Base-by-base conservation (phyloP, 2,329 filamentous ascomycete species). In the Penicillium hordei region DNA sequence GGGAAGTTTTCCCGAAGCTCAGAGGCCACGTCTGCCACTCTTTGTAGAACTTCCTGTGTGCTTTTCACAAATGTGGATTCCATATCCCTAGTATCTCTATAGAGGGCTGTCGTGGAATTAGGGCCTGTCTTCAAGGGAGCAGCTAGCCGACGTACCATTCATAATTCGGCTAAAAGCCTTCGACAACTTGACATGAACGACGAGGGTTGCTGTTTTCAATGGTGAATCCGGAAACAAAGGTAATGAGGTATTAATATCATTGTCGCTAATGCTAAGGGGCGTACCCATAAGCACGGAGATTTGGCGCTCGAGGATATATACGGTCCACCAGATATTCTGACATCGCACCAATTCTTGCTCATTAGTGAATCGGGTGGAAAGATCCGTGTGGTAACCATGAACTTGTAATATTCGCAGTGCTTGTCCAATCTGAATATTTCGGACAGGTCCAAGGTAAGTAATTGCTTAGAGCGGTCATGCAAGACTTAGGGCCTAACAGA, bases 301-400 rank as follows among this genome's bases (percentile, higher is more conserved):
- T 10, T 33, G 46, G 21, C 46, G 46, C 12, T 48, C 46, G 21
- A 48, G 31, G 13, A 48, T n/a, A 48, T 36, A 48, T 15, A 48
- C 46, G n/a, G 46, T 48, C 46, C 46, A 48, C 46, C 46, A 48
- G 21, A 48, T 21, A 9, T 48, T 38, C 21, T 48, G 46, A 17
- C 33, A 48, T 34, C 46, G 29, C 21, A 21, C 21, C 5, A 48
- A 15, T 17, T 39, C 46, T 36, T 36, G 29, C 8, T 36, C 9
- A 33, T 48, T 25, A 2, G 29, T n/a, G 31, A 15, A 25, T 13
- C 46, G 33, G 13, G 46, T 23, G 13, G 46, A 25, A 33, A 48
- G 21, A 25, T 48, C 29, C 4, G 46, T 48, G 5, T 48, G 46
- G 23, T 48, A 48, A 13, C 46, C 46, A 10, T 48, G 29, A 9